A percentile compares a stretch with the other conserved stretches of the same genome.
phyloP scores from a whole-genome alignment of 73 alveolate genomes.

The Halteria grandinella region DNA sequence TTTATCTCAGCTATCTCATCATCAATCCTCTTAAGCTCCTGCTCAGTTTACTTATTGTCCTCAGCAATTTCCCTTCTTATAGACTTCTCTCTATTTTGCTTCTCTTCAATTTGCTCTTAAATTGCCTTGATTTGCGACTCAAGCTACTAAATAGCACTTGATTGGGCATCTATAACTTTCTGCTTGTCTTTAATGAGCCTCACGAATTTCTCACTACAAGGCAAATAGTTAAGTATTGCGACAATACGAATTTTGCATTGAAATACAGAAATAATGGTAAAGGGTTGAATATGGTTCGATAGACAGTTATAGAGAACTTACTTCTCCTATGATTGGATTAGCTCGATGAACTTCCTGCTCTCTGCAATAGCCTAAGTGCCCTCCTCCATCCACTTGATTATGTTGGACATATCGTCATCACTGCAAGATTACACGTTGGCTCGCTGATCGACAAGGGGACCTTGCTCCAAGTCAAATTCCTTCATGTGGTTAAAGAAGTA shows the following conservation, averaged over 20 bases:
- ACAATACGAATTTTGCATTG: neutral
- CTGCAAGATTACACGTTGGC: conserved; percentile 10
- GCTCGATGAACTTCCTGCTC: conserved; percentile 24
- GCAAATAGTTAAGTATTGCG: neutral
- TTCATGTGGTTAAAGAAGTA: conserved; percentile 24
- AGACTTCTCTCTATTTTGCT: neutral
- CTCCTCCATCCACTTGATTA: conserved; percentile 34
- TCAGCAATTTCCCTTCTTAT: neutral
- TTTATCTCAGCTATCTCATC: neutral
- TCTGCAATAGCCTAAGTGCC: conserved; percentile 37
- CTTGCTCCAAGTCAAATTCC: conserved; percentile 24
- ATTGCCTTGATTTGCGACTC: neutral
- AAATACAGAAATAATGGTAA: too few relatives aligned
- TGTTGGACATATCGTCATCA: conserved; percentile 11
- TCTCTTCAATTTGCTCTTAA: neutral
- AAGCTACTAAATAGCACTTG: neutral
- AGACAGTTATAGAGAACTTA: too few relatives aligned
- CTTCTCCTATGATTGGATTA: conserved; percentile 18
- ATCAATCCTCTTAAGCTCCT: neutral
- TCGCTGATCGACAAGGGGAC: conserved; percentile 11
- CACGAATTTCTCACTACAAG: conserved; percentile 23
- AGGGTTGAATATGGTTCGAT: too few relatives aligned
- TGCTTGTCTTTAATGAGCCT: neutral
- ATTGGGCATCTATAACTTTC: neutral
- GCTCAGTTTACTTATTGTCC: neutral